Base-by-base conservation (phyloP, 768 basidiomycete genomes). In the Naematelia encephala region DNA sequence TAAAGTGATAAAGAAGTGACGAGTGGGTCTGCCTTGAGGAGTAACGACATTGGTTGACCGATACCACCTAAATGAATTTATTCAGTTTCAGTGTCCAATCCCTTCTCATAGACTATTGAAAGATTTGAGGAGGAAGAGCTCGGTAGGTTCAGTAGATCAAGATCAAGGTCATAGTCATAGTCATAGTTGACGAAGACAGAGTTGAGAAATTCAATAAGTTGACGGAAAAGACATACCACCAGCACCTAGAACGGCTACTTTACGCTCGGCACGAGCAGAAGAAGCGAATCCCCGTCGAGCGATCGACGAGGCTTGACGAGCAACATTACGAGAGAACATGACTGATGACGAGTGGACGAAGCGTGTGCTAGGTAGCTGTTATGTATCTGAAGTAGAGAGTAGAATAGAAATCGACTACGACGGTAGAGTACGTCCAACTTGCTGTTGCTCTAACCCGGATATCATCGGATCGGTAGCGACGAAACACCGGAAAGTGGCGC, bases 41-140 rank as follows among this genome's bases (percentile, higher is more conserved):
- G 82, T 60, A 98, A 87, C 21, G 93, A 85, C 77, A 98, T 82
- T 61, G 93, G 92, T 82, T 96, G 94, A 74, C 94, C 94, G 72
- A 97, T 97, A 78, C 93, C 93, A 78, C 91, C 91, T 91, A 54
- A 23, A 48, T n/a, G n/a, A 16, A 23, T 23, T 16, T 19, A 26
- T 3, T n/a, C 22, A 50, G 12, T 28, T 50, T 26, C 49, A 8
- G 22, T 16, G 39, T n/a, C 16, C 34, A 8, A 39, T 16, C 34
- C 8, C 34, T 39, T 39, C 34, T 16, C 34, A 8, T 39, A 8
- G 34, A 16, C 34, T 39, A 39, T 16, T 39, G 8, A 39, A 8
- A 39, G 34, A 39, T 8, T 8, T 39, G 16, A 39, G 34, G 34
- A 39, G 34, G 34, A 39, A 39, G 16, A 39, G 34, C 8, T 39